Evolutionary conservation across 106 monocot species (phyloP).

Genomic region (Apostasia shenzhenica): DNA sequence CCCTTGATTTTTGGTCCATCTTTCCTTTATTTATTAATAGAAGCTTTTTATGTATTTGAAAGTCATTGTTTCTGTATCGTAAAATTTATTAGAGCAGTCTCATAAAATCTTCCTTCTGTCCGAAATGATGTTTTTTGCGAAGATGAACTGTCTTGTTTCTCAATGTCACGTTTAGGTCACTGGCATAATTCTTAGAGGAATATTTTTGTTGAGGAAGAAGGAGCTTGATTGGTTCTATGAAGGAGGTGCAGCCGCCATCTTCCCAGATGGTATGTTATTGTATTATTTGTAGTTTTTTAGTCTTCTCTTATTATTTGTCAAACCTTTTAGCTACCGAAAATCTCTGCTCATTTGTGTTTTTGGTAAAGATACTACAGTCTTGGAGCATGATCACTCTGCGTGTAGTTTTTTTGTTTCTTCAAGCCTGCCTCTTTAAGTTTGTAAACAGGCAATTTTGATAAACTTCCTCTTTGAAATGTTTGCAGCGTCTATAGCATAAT

Average conservation of each 20-base stretch:
- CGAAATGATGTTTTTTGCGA: background rate
- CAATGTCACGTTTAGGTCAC: conserved; percentile 47
- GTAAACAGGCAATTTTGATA: background rate
- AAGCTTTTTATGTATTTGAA: background rate
- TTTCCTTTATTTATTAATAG: background rate
- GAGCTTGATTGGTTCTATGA: conserved; percentile 99
- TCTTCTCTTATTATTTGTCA: background rate
- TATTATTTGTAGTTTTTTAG: conserved; percentile 8
- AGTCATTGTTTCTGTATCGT: background rate
- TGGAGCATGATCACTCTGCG: too few relatives aligned
- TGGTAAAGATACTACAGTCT: too few relatives aligned
- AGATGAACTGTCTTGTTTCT: background rate
- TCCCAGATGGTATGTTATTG: conserved; percentile 75
- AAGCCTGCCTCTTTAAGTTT: background rate
- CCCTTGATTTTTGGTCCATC: background rate
- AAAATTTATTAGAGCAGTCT: background rate
- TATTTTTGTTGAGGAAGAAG: conserved; percentile 92
- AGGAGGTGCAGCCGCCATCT: conserved; percentile 95
- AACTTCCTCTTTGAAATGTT: background rate
- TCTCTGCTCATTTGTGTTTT: background rate
- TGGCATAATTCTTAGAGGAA: conserved; percentile 89
- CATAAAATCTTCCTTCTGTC: background rate
- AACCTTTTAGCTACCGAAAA: background rate
- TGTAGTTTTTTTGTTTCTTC: too few relatives aligned
- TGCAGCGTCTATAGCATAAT: background rate